Evolutionary conservation across 1,284 basidiomycete species (phyloP).

Genomic region (Wallemia ichthyophaga): DNA sequence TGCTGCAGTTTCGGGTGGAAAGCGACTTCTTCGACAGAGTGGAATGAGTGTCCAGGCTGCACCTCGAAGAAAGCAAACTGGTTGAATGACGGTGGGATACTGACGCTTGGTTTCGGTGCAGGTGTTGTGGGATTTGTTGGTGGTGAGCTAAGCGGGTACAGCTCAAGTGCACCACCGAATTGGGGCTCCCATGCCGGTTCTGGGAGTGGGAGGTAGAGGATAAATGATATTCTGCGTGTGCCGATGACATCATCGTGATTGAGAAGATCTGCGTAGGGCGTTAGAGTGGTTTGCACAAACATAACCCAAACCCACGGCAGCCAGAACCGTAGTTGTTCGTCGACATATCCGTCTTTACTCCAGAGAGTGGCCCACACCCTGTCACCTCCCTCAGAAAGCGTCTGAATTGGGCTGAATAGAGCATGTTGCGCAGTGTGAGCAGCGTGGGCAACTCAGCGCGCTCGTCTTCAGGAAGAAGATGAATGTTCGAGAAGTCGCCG

Average conservation of each 20-base stretch:
- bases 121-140: conserved; percentile 8
- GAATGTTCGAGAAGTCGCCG: conserved; percentile 77
- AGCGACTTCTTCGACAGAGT: conserved; percentile 91
- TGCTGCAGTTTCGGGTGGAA: conserved; percentile 24
- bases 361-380: conserved; percentile 67
- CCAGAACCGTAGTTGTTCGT: conserved; percentile 55
- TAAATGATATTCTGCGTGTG: conserved; percentile 76
- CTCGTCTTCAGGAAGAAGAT: conserved; percentile 45
- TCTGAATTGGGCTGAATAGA: conserved; percentile 67
- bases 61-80: conserved; percentile 82
- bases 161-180: conserved; percentile 80
- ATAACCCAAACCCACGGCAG: neutral
- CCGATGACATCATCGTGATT: conserved; percentile 98
- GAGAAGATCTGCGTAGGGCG: conserved; percentile 28
- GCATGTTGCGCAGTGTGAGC: conserved; percentile 55
- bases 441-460: conserved; percentile 33
- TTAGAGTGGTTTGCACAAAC: neutral
- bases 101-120: conserved; percentile 10
- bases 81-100: conserved; percentile 62
- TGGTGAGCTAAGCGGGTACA: conserved; percentile 35
- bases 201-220: conserved; percentile 78
- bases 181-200: conserved; percentile 35
- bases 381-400: conserved; percentile 60
- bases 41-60: conserved; percentile 58
- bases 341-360: conserved; percentile 81